phyloP scores from a whole-genome alignment of 768 basidiomycete species.

The Rhizopogon roseolus region DNA sequence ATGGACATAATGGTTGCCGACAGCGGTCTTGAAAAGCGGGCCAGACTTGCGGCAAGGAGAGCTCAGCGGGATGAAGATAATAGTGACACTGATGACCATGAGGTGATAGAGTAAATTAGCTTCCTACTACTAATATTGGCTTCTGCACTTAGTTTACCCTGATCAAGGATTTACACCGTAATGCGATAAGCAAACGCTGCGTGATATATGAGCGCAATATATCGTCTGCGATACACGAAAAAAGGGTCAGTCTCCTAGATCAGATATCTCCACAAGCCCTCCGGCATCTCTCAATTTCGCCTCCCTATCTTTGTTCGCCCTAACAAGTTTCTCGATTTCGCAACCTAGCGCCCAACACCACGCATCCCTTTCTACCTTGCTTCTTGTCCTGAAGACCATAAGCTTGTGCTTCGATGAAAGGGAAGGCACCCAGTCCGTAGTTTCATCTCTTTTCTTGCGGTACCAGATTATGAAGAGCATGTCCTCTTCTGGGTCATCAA shows the following conservation, averaged over 20 bases:
- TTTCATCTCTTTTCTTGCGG: constrained; percentile 31
- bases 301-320: constrained; percentile 61
- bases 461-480: constrained; percentile 81
- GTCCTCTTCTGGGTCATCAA: constrained; percentile 84
- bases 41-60: constrained; percentile 55
- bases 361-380: constrained; percentile 82
- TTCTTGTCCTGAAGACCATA: constrained; percentile 68
- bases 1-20: constrained; percentile 47
- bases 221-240: neutral
- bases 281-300: constrained; percentile 61
- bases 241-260: neutral
- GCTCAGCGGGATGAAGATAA: constrained; percentile 36
- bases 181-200: neutral
- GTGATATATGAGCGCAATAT: neutral
- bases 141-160: neutral
- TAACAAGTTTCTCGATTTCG: constrained; percentile 80
- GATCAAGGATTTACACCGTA: neutral
- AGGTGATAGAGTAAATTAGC: constrained; percentile 48
- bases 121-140: neutral
- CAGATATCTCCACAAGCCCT: constrained; percentile 35
- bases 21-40: constrained; percentile 55
- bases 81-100: constrained; percentile 37
- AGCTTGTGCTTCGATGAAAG: constrained; percentile 57
- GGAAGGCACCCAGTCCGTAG: constrained; percentile 34
- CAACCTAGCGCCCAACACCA: constrained; percentile 94